phyloP scores from a whole-genome alignment of 2,329 filamentous ascomycete genomes.

The Ophiocordyceps sinensis region DNA sequence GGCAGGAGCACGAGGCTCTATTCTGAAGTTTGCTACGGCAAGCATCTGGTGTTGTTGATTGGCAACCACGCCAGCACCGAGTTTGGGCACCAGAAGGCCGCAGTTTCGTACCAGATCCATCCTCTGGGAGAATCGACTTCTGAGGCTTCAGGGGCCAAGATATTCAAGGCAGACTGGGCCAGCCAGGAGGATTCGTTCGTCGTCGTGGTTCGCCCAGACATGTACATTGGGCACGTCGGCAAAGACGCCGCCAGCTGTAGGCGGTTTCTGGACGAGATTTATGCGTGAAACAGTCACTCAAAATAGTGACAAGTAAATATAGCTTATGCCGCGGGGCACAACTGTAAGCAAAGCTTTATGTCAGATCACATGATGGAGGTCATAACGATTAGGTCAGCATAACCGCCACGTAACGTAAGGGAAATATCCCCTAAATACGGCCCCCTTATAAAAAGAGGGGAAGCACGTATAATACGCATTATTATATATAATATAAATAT shows the following conservation, averaged over 20 bases:
- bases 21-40: constrained; percentile 15
- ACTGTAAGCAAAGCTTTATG: no score
- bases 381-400: no score
- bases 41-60: constrained; percentile 13
- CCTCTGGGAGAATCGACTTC: neutral
- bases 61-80: constrained; percentile 3
- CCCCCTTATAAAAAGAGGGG: no score
- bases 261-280: constrained; percentile 12
- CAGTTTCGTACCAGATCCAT: constrained; percentile 1
- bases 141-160: neutral
- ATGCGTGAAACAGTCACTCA: no score
- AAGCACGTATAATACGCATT: no score
- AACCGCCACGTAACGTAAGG: neutral
- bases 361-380: no score
- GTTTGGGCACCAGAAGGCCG: constrained; percentile 3
- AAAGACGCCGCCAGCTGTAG: constrained; percentile 10
- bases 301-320: no score
- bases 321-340: no score
- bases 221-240: constrained; percentile 24
- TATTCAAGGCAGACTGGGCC: constrained; percentile 17
- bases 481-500: no score
- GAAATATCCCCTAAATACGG: neutral
- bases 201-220: constrained; percentile 23
- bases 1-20: constrained; percentile 14
- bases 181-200: constrained; percentile 10